These are phyloP conservation scores for Rhododendron griersonianum DNA, from an alignment of 148 eudicot species.

Conservation along the genomic window DNA sequence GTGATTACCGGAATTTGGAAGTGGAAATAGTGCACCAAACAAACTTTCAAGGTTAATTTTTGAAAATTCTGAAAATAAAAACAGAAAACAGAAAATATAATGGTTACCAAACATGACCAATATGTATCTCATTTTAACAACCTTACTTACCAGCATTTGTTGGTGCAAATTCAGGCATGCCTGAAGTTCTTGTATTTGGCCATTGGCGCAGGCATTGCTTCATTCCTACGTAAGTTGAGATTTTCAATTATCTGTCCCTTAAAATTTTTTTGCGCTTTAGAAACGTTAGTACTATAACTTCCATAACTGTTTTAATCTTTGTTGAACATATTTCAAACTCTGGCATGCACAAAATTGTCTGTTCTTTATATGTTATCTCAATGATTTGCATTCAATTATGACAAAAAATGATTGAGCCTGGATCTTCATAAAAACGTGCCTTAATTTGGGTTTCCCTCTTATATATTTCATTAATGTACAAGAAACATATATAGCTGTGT, in stretches of 20 bases:
- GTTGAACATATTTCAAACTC: background rate
- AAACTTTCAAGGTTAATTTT: too few relatives aligned
- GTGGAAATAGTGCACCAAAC: too few relatives aligned
- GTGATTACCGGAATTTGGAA: too few relatives aligned
- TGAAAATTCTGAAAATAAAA: too few relatives aligned
- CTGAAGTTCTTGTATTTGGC: constrained; percentile 60
- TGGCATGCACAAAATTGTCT: background rate
- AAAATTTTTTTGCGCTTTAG: background rate
- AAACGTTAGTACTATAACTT: background rate
- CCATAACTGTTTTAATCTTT: background rate
- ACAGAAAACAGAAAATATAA: too few relatives aligned
- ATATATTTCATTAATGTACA: too few relatives aligned
- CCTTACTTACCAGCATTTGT: background rate
- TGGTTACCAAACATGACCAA: too few relatives aligned
- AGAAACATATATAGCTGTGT: background rate
- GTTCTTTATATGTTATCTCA: background rate
- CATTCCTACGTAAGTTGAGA: constrained; percentile 58
- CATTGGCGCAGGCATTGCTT: constrained; percentile 49
- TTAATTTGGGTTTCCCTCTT: background rate
- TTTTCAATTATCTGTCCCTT: background rate
- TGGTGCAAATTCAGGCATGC: constrained; percentile 39
- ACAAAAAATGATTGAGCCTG: background rate
- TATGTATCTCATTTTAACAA: background rate
- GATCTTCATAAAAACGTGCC: background rate
- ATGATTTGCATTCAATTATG: background rate